phyloP scores from a whole-genome alignment of 257 asterid genomes.

The Paulownia fortunei region DNA sequence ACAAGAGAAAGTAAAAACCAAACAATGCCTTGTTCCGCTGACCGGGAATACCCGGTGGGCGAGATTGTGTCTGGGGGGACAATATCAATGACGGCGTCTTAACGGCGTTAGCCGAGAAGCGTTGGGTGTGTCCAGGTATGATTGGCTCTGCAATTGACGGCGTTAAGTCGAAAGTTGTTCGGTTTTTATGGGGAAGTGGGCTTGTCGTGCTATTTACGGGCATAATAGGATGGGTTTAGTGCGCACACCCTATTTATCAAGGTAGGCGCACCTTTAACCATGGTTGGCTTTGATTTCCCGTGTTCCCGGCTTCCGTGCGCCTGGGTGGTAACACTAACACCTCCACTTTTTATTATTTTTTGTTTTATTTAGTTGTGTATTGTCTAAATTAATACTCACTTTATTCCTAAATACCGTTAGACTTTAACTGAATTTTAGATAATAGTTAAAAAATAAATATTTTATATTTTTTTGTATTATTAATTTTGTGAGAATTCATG shows the following conservation, averaged over 20 bases:
- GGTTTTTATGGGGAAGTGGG: constrained; percentile 57
- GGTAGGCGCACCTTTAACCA: constrained; percentile 12
- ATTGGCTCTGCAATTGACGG: constrained; percentile 49
- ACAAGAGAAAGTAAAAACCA: background rate
- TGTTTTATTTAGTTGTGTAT: background rate
- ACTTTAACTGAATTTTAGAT: no score
- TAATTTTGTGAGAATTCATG: no score
- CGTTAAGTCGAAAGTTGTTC: constrained; percentile 49
- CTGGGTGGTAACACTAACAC: background rate
- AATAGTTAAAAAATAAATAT: no score
- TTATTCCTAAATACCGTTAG: no score
- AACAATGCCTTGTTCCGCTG: constrained; percentile 31
- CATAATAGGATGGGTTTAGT: constrained; percentile 49
- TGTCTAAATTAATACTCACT: no score
- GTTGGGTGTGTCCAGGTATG: constrained; percentile 27
- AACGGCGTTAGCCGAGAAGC: constrained; percentile 34
- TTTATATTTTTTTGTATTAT: no score
- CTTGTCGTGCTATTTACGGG: constrained; percentile 69
- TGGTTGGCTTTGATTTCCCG: background rate
- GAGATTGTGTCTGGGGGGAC: constrained; percentile 47
- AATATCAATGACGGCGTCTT: constrained; percentile 35
- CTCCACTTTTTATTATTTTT: background rate
- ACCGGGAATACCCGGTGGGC: constrained; percentile 53
- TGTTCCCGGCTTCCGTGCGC: background rate
- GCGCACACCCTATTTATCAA: constrained; percentile 10